Conservation (phyloP, 768 basidiomycete genomes). For the Lentinula guzmanii region DNA sequence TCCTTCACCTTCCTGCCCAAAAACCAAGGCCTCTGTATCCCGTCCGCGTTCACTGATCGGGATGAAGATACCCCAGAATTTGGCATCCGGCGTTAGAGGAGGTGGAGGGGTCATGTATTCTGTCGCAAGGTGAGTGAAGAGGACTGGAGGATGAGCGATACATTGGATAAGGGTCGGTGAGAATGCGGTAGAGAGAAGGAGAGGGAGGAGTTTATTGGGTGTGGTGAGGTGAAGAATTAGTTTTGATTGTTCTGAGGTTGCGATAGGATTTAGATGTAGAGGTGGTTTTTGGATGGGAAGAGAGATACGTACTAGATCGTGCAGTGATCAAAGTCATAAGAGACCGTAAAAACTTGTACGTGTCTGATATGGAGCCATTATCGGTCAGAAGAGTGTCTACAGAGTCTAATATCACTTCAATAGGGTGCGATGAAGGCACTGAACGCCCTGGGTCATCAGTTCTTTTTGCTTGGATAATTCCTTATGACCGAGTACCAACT, state of each 20-base stretch:
- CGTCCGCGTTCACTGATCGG: constrained; percentile 57
- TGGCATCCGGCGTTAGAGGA: constrained; percentile 49
- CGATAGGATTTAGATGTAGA: background rate
- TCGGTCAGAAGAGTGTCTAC: constrained; percentile 61
- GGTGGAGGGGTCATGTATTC: constrained; percentile 73
- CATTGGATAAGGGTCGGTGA: constrained; percentile 60
- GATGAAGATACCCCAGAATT: constrained; percentile 78
- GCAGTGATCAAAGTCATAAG: constrained; percentile 37
- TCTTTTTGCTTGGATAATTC: constrained; percentile 1
- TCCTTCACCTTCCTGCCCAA: constrained; percentile 49
- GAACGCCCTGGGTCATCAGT: background rate
- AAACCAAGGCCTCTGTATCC: constrained; percentile 58
- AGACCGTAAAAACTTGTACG: constrained; percentile 45
- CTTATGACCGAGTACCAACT: background rate
- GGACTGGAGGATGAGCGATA: constrained; percentile 61
- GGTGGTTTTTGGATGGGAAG: constrained; percentile 1
- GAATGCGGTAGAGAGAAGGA: constrained; percentile 57
- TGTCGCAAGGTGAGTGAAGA: constrained; percentile 62
- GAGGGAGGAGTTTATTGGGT: constrained; percentile 42
- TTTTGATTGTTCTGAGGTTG: constrained; percentile 41
- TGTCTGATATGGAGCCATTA: constrained; percentile 43
- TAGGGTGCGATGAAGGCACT: constrained; percentile 36
- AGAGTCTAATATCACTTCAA: constrained; percentile 69
- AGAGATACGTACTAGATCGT: constrained; percentile 41
- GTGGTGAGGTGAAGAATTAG: constrained; percentile 53